Evolutionary conservation across 495 filamentous ascomycete genomes (phyloP).

Genomic region (Bryoglossum gracile): DNA sequence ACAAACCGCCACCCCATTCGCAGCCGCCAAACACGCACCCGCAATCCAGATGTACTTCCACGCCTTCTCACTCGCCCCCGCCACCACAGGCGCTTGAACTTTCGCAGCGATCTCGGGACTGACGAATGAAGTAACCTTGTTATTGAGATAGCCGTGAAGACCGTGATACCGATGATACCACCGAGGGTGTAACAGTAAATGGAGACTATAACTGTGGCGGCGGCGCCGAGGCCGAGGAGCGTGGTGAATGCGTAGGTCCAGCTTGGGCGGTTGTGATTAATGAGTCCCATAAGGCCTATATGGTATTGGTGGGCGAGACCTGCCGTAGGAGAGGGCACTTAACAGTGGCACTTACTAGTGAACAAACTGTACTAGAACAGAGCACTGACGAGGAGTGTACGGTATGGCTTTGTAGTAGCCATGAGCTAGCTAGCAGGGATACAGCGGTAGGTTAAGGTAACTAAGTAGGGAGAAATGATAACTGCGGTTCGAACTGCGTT

Average conservation of each 20-base stretch:
- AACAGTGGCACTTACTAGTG: not conserved
- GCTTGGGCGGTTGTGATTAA: not conserved
- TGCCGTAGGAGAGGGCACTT: not conserved
- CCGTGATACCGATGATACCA: slow-evolving; percentile 15
- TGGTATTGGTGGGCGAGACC: not conserved
- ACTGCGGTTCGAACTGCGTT: slow-evolving; percentile 17
- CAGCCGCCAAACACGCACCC: slow-evolving; percentile 9
- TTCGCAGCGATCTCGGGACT: slow-evolving; percentile 4
- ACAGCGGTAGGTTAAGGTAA: slow-evolving; percentile 14
- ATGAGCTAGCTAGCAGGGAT: slow-evolving; percentile 19
- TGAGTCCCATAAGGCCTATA: slow-evolving; percentile 12
- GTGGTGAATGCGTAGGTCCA: slow-evolving; percentile 15
- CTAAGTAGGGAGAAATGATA: slow-evolving; percentile 12
- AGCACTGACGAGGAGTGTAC: slow-evolving; percentile 4
- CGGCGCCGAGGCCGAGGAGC: slow-evolving; percentile 13
- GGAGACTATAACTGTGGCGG: slow-evolving; percentile 11
- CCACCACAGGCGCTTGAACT: not conserved
- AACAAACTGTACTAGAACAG: slow-evolving; percentile 12
- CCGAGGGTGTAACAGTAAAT: slow-evolving; percentile 13
- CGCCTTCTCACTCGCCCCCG: not conserved
- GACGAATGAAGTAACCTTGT: slow-evolving; percentile 7
- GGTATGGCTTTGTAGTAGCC: slow-evolving; percentile 10
- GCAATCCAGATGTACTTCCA: slow-evolving; percentile 18
- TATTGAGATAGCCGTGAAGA: slow-evolving; percentile 17
- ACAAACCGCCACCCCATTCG: slow-evolving; percentile 11